phyloP scores from a whole-genome alignment of 768 basidiomycete genomes.

The Calocybe gangraenosa region DNA sequence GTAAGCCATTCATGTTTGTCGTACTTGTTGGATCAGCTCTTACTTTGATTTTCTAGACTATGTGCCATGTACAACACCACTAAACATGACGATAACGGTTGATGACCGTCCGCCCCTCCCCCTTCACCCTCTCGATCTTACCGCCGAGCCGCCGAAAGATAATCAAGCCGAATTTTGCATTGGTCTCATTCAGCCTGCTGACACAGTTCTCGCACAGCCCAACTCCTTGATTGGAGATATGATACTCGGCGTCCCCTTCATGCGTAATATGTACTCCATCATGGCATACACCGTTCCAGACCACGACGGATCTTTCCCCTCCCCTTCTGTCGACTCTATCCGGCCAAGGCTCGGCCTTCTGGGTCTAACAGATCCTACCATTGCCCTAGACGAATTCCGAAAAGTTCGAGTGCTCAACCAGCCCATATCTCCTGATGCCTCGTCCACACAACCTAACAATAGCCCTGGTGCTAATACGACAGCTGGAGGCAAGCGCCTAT shows the following conservation, averaged over 20 bases:
- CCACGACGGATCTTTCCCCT: slow-evolving; percentile 3
- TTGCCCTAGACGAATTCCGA: slow-evolving; percentile 64
- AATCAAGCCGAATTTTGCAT: slow-evolving; percentile 47
- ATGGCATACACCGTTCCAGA: slow-evolving; percentile 55
- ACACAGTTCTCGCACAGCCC: slow-evolving; percentile 32
- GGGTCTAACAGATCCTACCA: slow-evolving; percentile 55
- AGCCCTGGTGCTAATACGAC: slow-evolving; percentile 12
- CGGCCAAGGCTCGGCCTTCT: slow-evolving; percentile 56
- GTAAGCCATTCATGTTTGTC: slow-evolving; percentile 35
- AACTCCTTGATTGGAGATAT: slow-evolving; percentile 52
- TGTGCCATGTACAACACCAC: slow-evolving; percentile 63
- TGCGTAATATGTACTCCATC: slow-evolving; percentile 74
- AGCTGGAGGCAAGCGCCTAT: slow-evolving; percentile 35
- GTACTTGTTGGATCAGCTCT: not conserved
- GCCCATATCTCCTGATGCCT: slow-evolving; percentile 34
- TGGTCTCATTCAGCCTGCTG: slow-evolving; percentile 64
- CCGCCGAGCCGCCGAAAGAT: slow-evolving; percentile 39
- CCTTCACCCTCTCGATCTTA: slow-evolving; percentile 74
- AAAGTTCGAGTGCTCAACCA: slow-evolving; percentile 64
- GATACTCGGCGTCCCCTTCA: slow-evolving; percentile 75
- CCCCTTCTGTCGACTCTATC: slow-evolving; percentile 18
- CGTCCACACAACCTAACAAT: not conserved
- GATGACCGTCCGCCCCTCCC: slow-evolving; percentile 53
- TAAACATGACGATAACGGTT: slow-evolving; percentile 70
- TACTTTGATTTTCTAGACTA: slow-evolving; percentile 49